A percentile compares a stretch with the other conserved stretches of the same genome.
Conservation (phyloP, 2,329 filamentous ascomycete species). For the Dissoconium aciculare region DNA sequence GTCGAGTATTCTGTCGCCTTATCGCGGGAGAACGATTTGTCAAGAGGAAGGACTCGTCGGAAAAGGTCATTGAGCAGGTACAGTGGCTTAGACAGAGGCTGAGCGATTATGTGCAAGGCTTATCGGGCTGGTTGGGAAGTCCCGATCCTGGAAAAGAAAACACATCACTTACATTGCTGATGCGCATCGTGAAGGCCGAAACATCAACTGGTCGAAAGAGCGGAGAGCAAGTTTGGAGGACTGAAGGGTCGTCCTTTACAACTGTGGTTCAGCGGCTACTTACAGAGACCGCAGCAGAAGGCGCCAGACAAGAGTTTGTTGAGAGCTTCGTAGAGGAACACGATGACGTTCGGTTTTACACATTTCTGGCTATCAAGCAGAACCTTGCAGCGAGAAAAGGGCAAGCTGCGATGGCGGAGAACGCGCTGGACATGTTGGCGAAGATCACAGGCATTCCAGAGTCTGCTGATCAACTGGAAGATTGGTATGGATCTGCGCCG, state of each 20-base stretch:
- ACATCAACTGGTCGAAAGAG: constrained; percentile 36
- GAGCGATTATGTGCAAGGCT: constrained; percentile 41
- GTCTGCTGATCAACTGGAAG: constrained; percentile 48
- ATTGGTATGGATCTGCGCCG: constrained; percentile 52
- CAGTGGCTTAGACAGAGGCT: constrained; percentile 67
- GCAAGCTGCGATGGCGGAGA: constrained; percentile 33
- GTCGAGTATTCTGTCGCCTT: constrained; percentile 70
- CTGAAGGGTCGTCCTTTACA: constrained; percentile 41
- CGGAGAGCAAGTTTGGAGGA: constrained; percentile 53
- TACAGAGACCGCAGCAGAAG: constrained; percentile 39
- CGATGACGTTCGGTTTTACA: constrained; percentile 74
- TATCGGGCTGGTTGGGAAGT: constrained; percentile 46
- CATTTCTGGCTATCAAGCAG: constrained; percentile 59
- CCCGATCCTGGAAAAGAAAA: constrained; percentile 47
- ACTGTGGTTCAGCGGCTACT: constrained; percentile 51
- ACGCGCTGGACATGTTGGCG: constrained; percentile 47
- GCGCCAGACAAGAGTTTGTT: constrained; percentile 55
- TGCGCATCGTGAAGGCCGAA: constrained; percentile 74
- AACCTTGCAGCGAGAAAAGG: constrained; percentile 1
- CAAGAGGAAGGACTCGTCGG: constrained; percentile 48
- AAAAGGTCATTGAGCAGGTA: constrained; percentile 60
- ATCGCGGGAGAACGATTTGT: constrained; percentile 58
- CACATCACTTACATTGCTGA: constrained; percentile 60
- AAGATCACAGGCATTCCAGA: constrained; percentile 57
- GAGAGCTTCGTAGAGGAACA: constrained; percentile 65